Conservation (phyloP, 176 grass and related monocot species). For the Carex parvula region DNA sequence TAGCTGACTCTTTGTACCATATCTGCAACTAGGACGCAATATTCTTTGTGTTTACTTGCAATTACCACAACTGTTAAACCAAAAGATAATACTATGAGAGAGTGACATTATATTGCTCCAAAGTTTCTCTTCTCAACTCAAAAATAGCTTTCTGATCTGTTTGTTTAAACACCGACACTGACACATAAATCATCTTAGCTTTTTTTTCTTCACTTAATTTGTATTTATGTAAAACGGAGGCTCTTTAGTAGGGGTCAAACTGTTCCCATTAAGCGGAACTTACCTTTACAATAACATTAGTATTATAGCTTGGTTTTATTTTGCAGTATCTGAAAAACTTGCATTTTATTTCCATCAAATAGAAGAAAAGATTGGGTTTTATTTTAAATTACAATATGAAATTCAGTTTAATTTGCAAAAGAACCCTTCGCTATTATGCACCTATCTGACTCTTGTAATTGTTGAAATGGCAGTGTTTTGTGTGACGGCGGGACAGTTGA, state of each 20-base stretch:
- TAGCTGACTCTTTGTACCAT: not conserved
- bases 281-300: not conserved
- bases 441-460: not conserved
- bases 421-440: not conserved
- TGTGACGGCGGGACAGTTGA: slow-evolving; percentile 90
- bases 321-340: not conserved
- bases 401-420: not conserved
- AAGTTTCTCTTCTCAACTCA: not conserved
- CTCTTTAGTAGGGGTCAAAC: not conserved
- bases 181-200: too few species aligned
- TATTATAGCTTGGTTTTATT: not conserved
- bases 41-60: not conserved
- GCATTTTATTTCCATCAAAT: not conserved
- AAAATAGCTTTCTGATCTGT: not conserved
- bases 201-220: not conserved
- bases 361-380: not conserved
- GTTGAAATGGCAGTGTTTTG: slow-evolving; percentile 47
- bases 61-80: not conserved
- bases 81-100: not conserved
- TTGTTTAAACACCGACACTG: not conserved
- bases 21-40: not conserved
- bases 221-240: not conserved
- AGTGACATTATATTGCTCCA: not conserved
- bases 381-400: not conserved
- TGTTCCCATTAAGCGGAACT: not conserved